Evolutionary conservation across 1,284 basidiomycete species (phyloP).

Genomic region (Puccinia horiana): DNA sequence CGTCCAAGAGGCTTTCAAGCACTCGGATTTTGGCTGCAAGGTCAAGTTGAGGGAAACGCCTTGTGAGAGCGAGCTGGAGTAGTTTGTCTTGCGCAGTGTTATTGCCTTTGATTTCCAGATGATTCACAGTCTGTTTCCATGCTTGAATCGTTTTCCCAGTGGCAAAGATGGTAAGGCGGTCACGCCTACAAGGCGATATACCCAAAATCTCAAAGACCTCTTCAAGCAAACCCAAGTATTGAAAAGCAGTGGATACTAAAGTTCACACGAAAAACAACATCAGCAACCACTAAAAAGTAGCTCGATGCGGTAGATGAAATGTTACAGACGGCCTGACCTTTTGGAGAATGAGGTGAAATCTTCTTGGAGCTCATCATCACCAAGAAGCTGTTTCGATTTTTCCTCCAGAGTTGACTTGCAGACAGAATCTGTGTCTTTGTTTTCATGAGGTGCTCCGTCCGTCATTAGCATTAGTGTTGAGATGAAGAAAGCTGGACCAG

Average conservation of each 20-base stretch:
- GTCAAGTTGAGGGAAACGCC: background rate
- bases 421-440: too few relatives aligned
- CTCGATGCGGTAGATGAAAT: background rate
- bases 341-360: background rate
- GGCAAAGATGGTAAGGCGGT: background rate
- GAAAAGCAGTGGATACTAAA: background rate
- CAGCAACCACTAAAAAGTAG: background rate
- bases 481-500: too few relatives aligned
- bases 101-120: background rate
- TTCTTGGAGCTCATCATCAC: background rate
- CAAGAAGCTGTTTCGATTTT: background rate
- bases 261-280: background rate
- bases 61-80: background rate
- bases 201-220: background rate
- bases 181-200: background rate
- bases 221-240: constrained; percentile 1
- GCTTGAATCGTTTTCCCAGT: background rate
- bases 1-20: background rate
- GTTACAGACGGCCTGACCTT: background rate
- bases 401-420: background rate
- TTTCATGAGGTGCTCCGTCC: too few relatives aligned
- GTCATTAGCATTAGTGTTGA: too few relatives aligned
- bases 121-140: background rate
- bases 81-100: background rate
- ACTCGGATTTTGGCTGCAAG: background rate